Conservation (phyloP, 106 monocot species). For the Allium sativum region DNA sequence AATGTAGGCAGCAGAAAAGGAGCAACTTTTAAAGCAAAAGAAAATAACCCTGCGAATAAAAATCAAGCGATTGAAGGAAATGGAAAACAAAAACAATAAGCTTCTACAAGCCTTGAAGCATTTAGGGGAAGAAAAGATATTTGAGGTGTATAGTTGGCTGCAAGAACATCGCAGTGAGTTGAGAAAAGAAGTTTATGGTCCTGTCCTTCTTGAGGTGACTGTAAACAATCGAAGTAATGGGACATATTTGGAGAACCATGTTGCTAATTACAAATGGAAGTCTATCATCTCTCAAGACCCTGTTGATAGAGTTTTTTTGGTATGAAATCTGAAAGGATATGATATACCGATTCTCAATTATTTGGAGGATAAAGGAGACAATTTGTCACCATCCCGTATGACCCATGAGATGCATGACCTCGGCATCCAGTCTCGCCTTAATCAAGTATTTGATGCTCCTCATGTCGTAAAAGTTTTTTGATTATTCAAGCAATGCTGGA, state of each 20-base stretch:
- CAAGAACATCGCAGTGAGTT: constrained; percentile 45
- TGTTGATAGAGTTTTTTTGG: constrained; percentile 70
- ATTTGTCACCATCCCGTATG: constrained; percentile 33
- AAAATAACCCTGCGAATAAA: constrained; percentile 29
- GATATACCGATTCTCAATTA: constrained; percentile 80
- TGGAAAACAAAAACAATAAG: constrained; percentile 78
- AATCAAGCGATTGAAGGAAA: constrained; percentile 63
- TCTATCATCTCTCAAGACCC: constrained; percentile 84
- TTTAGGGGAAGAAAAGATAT: constrained; percentile 76
- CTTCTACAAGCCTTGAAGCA: constrained; percentile 69
- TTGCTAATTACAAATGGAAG: constrained; percentile 95
- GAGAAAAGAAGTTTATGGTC: constrained; percentile 78
- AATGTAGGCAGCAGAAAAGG: constrained; percentile 44
- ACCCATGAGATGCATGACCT: constrained; percentile 67
- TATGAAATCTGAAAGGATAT: constrained; percentile 64
- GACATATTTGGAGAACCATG: constrained; percentile 69
- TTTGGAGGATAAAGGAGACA: constrained; percentile 20
- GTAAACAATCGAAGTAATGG: constrained; percentile 52
- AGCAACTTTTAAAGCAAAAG: constrained; percentile 41
- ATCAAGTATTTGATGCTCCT: constrained; percentile 90
- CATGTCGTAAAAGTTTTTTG: constrained; percentile 67
- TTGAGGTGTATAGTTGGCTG: constrained; percentile 80
- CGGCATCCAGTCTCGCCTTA: constrained; percentile 72
- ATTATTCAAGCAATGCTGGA: constrained; percentile 65
- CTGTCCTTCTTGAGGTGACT: constrained; percentile 90